A percentile compares a stretch with the other conserved stretches of the same genome.
These are phyloP conservation scores for Candida loeiensis DNA, from an alignment of 805 yeast genomes.

Conservation along the genomic window DNA sequence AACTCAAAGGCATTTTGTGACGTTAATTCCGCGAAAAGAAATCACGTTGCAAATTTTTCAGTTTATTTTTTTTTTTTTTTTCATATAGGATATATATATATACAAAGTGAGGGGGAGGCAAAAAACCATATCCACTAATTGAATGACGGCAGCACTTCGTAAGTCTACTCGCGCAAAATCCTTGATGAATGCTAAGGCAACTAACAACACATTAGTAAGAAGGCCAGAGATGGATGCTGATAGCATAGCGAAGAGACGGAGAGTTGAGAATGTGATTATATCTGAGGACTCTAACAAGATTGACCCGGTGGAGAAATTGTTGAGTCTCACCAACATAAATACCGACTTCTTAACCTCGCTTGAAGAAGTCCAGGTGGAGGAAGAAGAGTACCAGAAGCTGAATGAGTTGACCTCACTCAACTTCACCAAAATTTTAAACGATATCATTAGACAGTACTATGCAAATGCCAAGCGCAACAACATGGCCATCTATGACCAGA, in stretches of 20 bases:
- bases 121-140: background rate
- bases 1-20: background rate
- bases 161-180: slow-evolving; percentile 31
- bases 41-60: slow-evolving; percentile 7
- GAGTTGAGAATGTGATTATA: slow-evolving; percentile 5
- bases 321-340: slow-evolving; percentile 31
- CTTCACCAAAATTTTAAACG: slow-evolving; percentile 37
- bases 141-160: slow-evolving; percentile 20
- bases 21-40: slow-evolving; percentile 1
- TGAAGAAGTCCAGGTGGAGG: slow-evolving; percentile 16
- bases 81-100: background rate
- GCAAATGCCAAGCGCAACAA: slow-evolving; percentile 24
- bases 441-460: slow-evolving; percentile 34
- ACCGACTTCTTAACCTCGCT: slow-evolving; percentile 29
- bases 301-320: slow-evolving; percentile 42
- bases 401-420: slow-evolving; percentile 21
- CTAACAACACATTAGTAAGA: slow-evolving; percentile 12
- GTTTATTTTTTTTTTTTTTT: background rate
- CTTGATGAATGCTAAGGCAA: slow-evolving; percentile 8
- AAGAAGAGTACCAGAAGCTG: slow-evolving; percentile 8
- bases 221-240: slow-evolving; percentile 4
- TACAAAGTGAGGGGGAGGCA: slow-evolving; percentile 3
- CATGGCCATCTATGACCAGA: slow-evolving; percentile 31
- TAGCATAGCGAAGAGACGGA: background rate
- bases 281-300: slow-evolving; percentile 20